Evolutionary conservation across 2,329 filamentous ascomycete genomes (phyloP).

Genomic region (Drechmeria coniospora): DNA sequence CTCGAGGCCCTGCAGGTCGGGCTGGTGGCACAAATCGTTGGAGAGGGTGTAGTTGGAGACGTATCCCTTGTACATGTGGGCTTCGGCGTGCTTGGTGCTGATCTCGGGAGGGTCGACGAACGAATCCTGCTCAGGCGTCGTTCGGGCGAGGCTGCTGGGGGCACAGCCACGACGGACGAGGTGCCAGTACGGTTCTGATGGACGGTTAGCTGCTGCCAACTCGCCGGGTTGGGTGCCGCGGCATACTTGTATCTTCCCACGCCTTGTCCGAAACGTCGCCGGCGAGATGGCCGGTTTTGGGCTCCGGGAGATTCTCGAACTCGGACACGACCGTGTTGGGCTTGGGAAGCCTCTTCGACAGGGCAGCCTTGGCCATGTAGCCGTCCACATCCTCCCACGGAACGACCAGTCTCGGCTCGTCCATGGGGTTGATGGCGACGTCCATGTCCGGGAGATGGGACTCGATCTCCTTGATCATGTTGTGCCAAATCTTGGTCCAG

Average conservation of each 20-base stretch:
- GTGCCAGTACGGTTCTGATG: slow-evolving; percentile 39
- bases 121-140: slow-evolving; percentile 23
- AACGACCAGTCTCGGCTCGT: slow-evolving; percentile 49
- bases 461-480: slow-evolving; percentile 36
- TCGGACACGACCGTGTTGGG: slow-evolving; percentile 27
- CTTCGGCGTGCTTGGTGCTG: slow-evolving; percentile 26
- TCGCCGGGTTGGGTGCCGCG: background rate
- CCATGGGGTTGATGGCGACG: slow-evolving; percentile 50
- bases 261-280: slow-evolving; percentile 22
- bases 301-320: slow-evolving; percentile 26
- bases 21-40: slow-evolving; percentile 49
- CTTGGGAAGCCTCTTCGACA: slow-evolving; percentile 26
- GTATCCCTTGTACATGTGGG: slow-evolving; percentile 39
- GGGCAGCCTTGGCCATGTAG: slow-evolving; percentile 36
- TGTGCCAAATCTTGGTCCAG: slow-evolving; percentile 41
- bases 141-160: slow-evolving; percentile 45
- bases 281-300: slow-evolving; percentile 19
- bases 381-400: slow-evolving; percentile 45
- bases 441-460: slow-evolving; percentile 50
- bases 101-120: slow-evolving; percentile 30
- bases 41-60: slow-evolving; percentile 47
- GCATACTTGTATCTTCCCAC: slow-evolving; percentile 37
- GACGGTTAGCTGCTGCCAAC: background rate
- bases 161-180: slow-evolving; percentile 44
- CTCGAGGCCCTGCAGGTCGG: slow-evolving; percentile 45